Evolutionary conservation across 257 asterid genomes (phyloP), one percentile per base, ranked within the genome.

Genomic region (Marsdenia floribunda): DNA sequence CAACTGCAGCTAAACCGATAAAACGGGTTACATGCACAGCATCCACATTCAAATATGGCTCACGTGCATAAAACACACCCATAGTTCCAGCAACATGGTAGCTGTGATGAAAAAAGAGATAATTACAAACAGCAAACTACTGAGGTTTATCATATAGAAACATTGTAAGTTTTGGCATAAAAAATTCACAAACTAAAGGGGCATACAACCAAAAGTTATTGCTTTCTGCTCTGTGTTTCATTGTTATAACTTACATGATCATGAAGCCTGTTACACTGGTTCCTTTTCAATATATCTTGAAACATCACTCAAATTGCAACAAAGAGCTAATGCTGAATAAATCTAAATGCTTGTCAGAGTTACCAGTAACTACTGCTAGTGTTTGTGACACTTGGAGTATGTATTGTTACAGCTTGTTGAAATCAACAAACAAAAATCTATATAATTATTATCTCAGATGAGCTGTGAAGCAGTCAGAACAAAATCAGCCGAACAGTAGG

Each of bases 1-100:
- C 99, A 76, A 94, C 98, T 22, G 89, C 80, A 82, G 93, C 97
- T 77, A 94, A 91, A 84, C 96, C 97, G 76, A 94, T 77, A 82
- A 94, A 94, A 78, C 99, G 99, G 72, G 99, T 94, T 82, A 88
- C 91, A 33, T 92, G 96, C 67, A 76, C 85, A 78, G 92, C 97
- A 84, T 87, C 89, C 54, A 50, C 65, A 77, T 94, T 94, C 61
- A 78, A 81, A 86, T 94, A 94, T 50, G 97, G 97, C 79, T 89
- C 93, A 50, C 99, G 99, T 74, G 86, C 97, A 86, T 86, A 94
- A 81, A 83, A 90, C 76, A 86, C 78, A 58, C 96, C 97, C 82
- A 68, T 72, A 74, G 87, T 82, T 79, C 97, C 99, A 74, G 99
- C 97, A 86, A 94, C 72, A 80, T 94, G 99, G 85, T 92, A 94